Percentiles rank a stretch among this genome's conserved stretches.
These are phyloP conservation scores for Pseudopithomyces maydicus DNA, from an alignment of 2,329 filamentous ascomycete genomes.

Conservation along the genomic window DNA sequence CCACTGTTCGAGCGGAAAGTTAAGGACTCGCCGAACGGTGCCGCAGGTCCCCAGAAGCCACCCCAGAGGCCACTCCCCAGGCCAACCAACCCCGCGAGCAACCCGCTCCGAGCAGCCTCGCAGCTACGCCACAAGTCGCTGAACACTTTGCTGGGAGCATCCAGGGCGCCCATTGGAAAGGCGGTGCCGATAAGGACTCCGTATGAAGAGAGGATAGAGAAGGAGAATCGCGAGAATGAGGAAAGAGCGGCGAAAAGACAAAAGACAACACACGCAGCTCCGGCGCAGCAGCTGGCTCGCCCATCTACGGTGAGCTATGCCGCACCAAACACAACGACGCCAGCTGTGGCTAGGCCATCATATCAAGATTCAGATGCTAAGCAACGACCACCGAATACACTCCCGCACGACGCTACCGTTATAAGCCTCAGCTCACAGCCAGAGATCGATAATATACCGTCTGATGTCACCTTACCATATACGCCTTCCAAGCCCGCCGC, in stretches of 20 bases:
- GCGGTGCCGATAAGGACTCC: conserved; percentile 67
- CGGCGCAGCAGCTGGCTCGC: conserved; percentile 20
- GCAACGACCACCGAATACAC: conserved; percentile 13
- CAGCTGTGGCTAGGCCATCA: conserved; percentile 28
- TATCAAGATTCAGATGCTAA: conserved; percentile 24
- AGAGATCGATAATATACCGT: conserved; percentile 32
- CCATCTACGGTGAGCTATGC: conserved; percentile 16
- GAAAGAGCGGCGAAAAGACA: conserved; percentile 48
- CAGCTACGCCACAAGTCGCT: conserved; percentile 63
- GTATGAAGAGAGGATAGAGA: conserved; percentile 59
- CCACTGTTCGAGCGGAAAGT: conserved; percentile 73
- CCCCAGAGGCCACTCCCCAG: conserved; percentile 18
- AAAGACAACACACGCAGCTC: conserved; percentile 28
- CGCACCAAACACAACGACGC: conserved; percentile 19
- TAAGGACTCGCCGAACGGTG: conserved; percentile 43
- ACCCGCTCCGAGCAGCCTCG: conserved; percentile 22
- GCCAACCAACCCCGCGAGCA: conserved; percentile 26
- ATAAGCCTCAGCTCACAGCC: conserved; percentile 41
- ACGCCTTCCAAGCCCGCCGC: conserved; percentile 18
- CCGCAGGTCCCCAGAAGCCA: conserved; percentile 18
- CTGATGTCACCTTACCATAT: conserved; percentile 30
- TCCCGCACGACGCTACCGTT: conserved; percentile 32
- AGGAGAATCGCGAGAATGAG: conserved; percentile 36
- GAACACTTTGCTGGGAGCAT: conserved; percentile 68
- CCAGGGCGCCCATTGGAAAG: conserved; percentile 67